Evolutionary conservation across 768 basidiomycete species (phyloP).

Genomic region (Tulasnella sp.): DNA sequence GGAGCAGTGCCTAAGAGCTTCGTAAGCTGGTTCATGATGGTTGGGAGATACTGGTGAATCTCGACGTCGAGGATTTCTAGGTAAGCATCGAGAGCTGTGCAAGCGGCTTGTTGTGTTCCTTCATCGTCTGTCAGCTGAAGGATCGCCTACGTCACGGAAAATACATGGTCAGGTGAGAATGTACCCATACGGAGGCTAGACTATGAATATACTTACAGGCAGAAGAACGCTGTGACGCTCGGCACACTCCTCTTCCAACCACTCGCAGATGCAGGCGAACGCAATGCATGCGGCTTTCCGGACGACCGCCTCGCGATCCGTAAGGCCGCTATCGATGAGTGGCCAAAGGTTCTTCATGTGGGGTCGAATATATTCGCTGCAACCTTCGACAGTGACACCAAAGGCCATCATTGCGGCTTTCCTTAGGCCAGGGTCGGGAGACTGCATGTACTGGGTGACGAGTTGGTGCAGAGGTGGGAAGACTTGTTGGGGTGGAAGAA

Average conservation of each 20-base stretch:
- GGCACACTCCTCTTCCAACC: constrained; percentile 89
- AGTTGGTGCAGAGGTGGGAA: constrained; percentile 84
- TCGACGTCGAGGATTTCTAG: constrained; percentile 86
- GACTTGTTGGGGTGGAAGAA: constrained; percentile 88
- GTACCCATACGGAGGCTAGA: constrained; percentile 5
- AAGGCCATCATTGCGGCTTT: constrained; percentile 93
- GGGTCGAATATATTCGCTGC: constrained; percentile 95
- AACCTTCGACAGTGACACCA: constrained; percentile 93
- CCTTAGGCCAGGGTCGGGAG: constrained; percentile 65
- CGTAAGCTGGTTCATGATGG: constrained; percentile 91
- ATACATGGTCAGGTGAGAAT: not conserved
- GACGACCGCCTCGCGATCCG: constrained; percentile 74
- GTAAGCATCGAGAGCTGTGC: constrained; percentile 91
- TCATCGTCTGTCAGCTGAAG: constrained; percentile 85
- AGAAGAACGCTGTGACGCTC: constrained; percentile 72
- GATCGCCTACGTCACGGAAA: constrained; percentile 50
- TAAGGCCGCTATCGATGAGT: constrained; percentile 78
- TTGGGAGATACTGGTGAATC: constrained; percentile 76
- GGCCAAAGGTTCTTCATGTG: constrained; percentile 85
- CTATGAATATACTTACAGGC: constrained; percentile 48
- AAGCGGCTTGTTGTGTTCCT: constrained; percentile 84
- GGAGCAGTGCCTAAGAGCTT: constrained; percentile 81
- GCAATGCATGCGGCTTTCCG: constrained; percentile 94
- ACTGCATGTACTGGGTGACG: constrained; percentile 78
- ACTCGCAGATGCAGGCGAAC: constrained; percentile 93